phyloP scores from a whole-genome alignment of 1,284 basidiomycete species.

The Cutaneotrichosporon sp. region DNA sequence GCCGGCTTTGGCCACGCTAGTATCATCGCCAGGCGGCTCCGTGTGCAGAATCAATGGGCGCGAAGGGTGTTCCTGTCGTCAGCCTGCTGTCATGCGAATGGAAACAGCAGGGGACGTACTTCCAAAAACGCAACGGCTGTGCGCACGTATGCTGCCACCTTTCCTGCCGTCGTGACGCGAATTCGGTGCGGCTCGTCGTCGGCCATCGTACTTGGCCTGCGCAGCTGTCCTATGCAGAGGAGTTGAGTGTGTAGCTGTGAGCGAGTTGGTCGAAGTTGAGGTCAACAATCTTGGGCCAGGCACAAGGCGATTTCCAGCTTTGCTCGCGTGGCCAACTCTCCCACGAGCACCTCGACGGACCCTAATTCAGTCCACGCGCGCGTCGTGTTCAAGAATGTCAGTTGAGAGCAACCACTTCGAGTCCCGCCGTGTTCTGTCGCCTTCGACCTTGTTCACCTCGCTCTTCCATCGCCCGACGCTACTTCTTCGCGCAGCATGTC shows the following conservation, averaged over 20 bases:
- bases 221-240: background rate
- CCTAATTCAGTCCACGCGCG: background rate
- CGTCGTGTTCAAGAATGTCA: constrained; percentile 3
- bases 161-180: constrained; percentile 61
- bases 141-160: constrained; percentile 58
- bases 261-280: too few species aligned
- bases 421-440: constrained; percentile 8
- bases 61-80: constrained; percentile 55
- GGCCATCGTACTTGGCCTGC: background rate
- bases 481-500: constrained; percentile 30
- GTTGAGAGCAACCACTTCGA: background rate
- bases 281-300: constrained; percentile 1
- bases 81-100: background rate
- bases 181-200: constrained; percentile 36
- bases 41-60: constrained; percentile 64
- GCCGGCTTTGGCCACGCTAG: constrained; percentile 12
- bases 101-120: constrained; percentile 46
- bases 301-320: background rate
- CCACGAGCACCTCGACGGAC: background rate
- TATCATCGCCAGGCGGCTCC: constrained; percentile 48
- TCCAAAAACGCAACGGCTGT: constrained; percentile 60
- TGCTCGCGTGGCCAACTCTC: background rate
- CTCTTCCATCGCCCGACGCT: background rate
- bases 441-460: constrained; percentile 11
- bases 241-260: too few species aligned